These are phyloP conservation scores for Boletus bicolor DNA, from an alignment of 768 basidiomycete species.

Conservation along the genomic window DNA sequence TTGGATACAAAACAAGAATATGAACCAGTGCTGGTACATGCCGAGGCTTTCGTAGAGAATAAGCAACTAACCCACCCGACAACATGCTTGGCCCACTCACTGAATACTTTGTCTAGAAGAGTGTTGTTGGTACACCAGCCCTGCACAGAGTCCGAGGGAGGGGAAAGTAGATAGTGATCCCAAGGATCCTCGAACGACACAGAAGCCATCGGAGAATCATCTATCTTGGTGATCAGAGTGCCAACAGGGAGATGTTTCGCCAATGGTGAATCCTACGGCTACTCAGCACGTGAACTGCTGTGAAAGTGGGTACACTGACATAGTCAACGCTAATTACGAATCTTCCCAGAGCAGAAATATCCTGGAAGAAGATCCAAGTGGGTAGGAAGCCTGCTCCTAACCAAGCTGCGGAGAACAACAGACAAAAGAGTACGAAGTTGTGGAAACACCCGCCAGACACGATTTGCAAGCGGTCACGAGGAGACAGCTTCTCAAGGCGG, in stretches of 20 bases:
- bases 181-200: constrained; percentile 37
- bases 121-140: constrained; percentile 64
- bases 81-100: constrained; percentile 8
- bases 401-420: constrained; percentile 40
- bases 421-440: constrained; percentile 60
- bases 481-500: constrained; percentile 37
- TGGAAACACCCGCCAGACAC: constrained; percentile 76
- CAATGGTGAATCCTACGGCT: constrained; percentile 57
- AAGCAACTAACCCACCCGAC: neutral
- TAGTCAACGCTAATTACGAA: constrained; percentile 52
- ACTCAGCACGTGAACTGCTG: constrained; percentile 4
- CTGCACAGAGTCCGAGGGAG: constrained; percentile 11
- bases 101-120: constrained; percentile 23
- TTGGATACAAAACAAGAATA: constrained; percentile 46
- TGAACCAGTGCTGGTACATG: constrained; percentile 5
- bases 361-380: constrained; percentile 44
- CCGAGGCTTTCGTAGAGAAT: constrained; percentile 1
- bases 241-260: constrained; percentile 52
- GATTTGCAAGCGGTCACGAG: constrained; percentile 52
- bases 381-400: constrained; percentile 27
- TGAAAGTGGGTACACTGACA: constrained; percentile 38
- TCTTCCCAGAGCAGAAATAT: constrained; percentile 49
- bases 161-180: constrained; percentile 42
- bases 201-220: constrained; percentile 52
- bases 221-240: constrained; percentile 58